Evolutionary conservation across 2,329 filamentous ascomycete genomes (phyloP).

Genomic region (Epicoccum nigrum): DNA sequence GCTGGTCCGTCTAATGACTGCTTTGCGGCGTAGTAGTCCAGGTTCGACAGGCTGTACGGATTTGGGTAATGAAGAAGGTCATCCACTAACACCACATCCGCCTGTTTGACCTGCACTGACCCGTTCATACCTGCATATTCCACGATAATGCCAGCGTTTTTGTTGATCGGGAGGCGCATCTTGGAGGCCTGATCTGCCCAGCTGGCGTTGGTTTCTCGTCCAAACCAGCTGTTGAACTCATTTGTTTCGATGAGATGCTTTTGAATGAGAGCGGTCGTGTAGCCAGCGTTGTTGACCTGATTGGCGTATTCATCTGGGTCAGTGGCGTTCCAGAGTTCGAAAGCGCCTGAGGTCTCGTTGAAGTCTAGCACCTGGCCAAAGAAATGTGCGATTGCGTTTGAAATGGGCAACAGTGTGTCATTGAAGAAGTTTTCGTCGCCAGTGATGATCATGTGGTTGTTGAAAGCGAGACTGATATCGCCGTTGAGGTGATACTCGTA

Average conservation of each 20-base stretch:
- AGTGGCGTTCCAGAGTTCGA: constrained; percentile 62
- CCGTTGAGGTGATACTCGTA: constrained; percentile 76
- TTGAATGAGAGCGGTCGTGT: constrained; percentile 68
- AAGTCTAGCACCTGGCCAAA: constrained; percentile 65
- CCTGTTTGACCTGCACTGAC: constrained; percentile 70
- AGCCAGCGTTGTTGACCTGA: constrained; percentile 70
- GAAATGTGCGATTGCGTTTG: constrained; percentile 67
- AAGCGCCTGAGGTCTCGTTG: constrained; percentile 55
- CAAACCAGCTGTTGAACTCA: constrained; percentile 62
- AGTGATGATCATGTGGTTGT: constrained; percentile 66
- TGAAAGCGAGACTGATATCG: constrained; percentile 68
- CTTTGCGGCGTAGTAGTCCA: constrained; percentile 73
- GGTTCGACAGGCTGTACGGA: constrained; percentile 61
- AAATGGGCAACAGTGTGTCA: constrained; percentile 64
- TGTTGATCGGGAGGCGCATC: constrained; percentile 61
- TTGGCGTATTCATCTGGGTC: constrained; percentile 77
- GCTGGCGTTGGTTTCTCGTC: constrained; percentile 60
- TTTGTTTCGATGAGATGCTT: constrained; percentile 64
- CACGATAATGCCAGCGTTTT: constrained; percentile 64
- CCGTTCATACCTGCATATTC: constrained; percentile 72
- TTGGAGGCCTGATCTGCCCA: constrained; percentile 64
- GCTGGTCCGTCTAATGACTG: constrained; percentile 72
- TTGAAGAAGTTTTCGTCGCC: constrained; percentile 64
- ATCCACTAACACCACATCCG: constrained; percentile 70
- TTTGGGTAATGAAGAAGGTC: constrained; percentile 67